These are phyloP conservation scores for Gossypium trilobum DNA, from an alignment of 441 rosid species.

Conservation along the genomic window DNA sequence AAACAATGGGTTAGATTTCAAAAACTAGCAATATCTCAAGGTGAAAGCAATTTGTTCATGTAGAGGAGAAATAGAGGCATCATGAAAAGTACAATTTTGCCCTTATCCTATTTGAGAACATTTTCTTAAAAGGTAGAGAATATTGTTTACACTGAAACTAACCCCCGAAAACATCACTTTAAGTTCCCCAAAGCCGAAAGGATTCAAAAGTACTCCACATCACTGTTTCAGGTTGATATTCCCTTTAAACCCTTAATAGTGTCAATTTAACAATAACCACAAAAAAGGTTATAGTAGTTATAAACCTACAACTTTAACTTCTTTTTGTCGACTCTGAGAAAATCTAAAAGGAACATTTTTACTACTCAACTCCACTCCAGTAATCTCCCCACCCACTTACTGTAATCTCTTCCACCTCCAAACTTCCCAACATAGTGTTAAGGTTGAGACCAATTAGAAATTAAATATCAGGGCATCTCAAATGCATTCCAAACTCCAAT, in stretches of 20 bases:
- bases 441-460: too few relatives aligned
- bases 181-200: not conserved
- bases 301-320: constrained; percentile 3
- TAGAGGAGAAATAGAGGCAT: not conserved
- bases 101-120: not conserved
- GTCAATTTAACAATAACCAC: not conserved
- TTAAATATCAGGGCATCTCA: too few relatives aligned
- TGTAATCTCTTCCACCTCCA: not conserved
- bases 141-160: not conserved
- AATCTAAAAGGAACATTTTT: not conserved
- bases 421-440: not conserved
- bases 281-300: not conserved
- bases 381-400: not conserved
- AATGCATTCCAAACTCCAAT: not conserved
- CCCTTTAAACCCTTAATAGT: not conserved
- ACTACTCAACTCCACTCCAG: not conserved
- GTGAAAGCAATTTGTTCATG: not conserved
- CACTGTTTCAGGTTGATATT: not conserved
- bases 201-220: not conserved
- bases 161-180: not conserved
- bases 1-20: not conserved
- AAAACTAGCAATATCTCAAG: constrained; percentile 1
- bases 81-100: not conserved
- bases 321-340: not conserved
- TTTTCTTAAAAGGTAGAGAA: not conserved